These are phyloP conservation scores for Neofusicoccum laricinum DNA, from an alignment of 2,329 filamentous ascomycete species.

Conservation along the genomic window DNA sequence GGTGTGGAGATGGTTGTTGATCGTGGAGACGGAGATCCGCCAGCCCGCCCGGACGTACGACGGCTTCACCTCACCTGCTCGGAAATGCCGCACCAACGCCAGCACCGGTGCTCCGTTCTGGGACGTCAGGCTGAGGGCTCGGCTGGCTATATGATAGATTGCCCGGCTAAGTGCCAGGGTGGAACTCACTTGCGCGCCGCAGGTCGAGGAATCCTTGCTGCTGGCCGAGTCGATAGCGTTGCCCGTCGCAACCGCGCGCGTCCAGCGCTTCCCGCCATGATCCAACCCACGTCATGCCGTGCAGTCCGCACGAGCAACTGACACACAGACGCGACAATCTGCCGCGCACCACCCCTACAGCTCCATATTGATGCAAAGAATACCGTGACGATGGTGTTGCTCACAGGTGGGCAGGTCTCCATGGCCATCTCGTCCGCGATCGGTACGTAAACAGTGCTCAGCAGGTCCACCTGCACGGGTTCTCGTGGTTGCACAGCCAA, in stretches of 20 bases:
- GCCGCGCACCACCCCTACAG: background rate
- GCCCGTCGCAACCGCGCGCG: slow-evolving; percentile 1
- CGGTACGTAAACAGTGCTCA: slow-evolving; percentile 46
- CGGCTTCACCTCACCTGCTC: background rate
- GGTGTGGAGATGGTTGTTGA: slow-evolving; percentile 9
- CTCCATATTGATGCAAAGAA: background rate
- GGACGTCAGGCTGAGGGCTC: background rate
- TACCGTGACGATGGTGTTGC: slow-evolving; percentile 45
- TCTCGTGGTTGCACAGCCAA: background rate
- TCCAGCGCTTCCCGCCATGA: background rate
- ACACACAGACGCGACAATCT: background rate
- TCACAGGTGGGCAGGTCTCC: slow-evolving; percentile 69
- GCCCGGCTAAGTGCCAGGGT: background rate
- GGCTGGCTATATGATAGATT: background rate
- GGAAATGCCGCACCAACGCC: slow-evolving; percentile 4
- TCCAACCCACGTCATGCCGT: background rate
- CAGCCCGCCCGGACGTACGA: background rate
- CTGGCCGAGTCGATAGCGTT: slow-evolving; percentile 1
- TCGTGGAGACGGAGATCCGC: background rate
- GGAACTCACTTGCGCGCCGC: background rate
- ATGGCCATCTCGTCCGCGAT: slow-evolving; percentile 62
- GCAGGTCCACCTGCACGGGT: background rate
- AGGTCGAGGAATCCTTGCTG: background rate
- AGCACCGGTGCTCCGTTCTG: background rate
- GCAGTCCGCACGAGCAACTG: background rate